Evolutionary conservation across 1,139 yeast genomes (phyloP), one percentile per base, ranked within the genome.

Genomic region (Hanseniaspora uvarum): DNA sequence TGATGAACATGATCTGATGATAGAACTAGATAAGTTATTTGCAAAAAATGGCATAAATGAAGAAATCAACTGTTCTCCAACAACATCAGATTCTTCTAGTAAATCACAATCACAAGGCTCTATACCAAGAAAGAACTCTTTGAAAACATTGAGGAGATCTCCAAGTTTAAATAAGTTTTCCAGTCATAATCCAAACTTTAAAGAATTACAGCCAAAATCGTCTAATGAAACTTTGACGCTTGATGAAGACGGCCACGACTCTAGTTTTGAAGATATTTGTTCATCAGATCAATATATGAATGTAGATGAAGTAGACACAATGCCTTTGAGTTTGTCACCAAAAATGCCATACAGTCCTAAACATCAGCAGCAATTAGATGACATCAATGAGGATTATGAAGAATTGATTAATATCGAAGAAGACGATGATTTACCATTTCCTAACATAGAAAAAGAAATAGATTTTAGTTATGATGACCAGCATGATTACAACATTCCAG

Each of bases 291-390:
- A 62, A 0, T 67, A 66, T 56, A 60, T 65, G 5, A 66, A 66
- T 56, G 69, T 67, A 1, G 70, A 67, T 54, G 70, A 67, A 55
- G 63, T 67, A 7, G 70, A 67, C 52, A 68, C 69, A 0, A 68
- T 37, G 59, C 62, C 54, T 2, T 16, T 51, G 28, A 44, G 38
- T 34, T 36, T 30, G 18, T 44, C 46, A 14, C 53, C 53, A 1
- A 49, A 24, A 14, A 39, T 33, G 0, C 44, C 58, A 7, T 5
- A 16, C 5, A 34, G 28, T 18, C 41, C 36, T 11, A 19, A 37
- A 38, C 28, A 34, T 28, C 24, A 11, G 7, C 34, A 16, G 18
- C 28, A 40, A 6, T 14, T 14, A 23, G 18, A 41, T 23, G 31
- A 34, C 14, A 24, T 21, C 7, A 19, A 8, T 8, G 39, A 24